A percentile compares a stretch with the other conserved stretches of the same genome.
Evolutionary conservation across 2,329 filamentous ascomycete species (phyloP).

Genomic region (Paecilomyces formosus): DNA sequence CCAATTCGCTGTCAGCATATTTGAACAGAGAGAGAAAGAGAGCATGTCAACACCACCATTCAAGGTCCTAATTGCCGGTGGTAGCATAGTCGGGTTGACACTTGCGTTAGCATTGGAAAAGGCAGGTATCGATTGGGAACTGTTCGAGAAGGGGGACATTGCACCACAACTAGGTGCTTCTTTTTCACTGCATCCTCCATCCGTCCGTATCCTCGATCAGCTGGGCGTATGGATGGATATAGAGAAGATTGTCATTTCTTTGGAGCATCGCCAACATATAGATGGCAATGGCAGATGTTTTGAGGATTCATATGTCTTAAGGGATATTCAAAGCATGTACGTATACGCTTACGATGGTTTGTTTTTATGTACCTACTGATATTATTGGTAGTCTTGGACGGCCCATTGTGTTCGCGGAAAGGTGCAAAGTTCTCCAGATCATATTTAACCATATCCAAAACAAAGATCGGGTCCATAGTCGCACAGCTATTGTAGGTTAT

Average conservation of each 20-base stretch:
- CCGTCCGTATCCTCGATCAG: background rate
- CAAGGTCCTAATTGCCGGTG: conserved; percentile 6
- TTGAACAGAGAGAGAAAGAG: background rate
- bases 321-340: background rate
- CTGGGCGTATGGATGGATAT: background rate
- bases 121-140: conserved; percentile 7
- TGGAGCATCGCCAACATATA: background rate
- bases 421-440: conserved; percentile 10
- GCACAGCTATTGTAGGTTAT: conserved; percentile 5
- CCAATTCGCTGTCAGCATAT: no score
- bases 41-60: background rate
- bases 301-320: background rate
- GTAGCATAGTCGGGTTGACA: conserved; percentile 7
- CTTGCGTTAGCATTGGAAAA: conserved; percentile 7
- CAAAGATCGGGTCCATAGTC: conserved; percentile 5
- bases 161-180: background rate
- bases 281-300: background rate
- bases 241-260: background rate
- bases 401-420: conserved; percentile 12
- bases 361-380: background rate
- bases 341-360: background rate
- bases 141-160: conserved; percentile 9
- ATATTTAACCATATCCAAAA: conserved; percentile 11
- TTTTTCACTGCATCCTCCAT: background rate
- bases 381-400: conserved; percentile 3